A percentile compares a stretch with the other conserved stretches of the same genome.
These are phyloP conservation scores for Leishmania tarentolae DNA, from an alignment of 208 protist genomes.

Conservation along the genomic window DNA sequence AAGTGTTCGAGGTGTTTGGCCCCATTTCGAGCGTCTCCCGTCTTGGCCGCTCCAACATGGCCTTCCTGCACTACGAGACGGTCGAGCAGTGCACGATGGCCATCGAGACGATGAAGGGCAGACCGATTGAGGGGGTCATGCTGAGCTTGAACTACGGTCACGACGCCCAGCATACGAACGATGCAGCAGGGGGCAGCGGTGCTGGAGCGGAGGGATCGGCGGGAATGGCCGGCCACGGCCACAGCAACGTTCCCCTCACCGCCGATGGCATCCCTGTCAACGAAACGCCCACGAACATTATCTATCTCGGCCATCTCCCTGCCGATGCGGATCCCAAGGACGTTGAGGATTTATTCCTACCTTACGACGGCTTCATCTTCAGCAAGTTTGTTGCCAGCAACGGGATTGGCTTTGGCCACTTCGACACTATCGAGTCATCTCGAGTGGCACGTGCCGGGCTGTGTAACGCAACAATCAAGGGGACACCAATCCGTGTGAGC, in stretches of 20 bases:
- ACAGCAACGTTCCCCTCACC: conserved; percentile 19
- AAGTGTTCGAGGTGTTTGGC: conserved; percentile 84
- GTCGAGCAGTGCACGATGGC: conserved; percentile 85
- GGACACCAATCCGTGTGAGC: conserved; percentile 74
- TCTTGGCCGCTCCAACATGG: conserved; percentile 70
- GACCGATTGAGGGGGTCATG: conserved; percentile 69
- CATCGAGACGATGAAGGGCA: conserved; percentile 72
- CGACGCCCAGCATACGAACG: conserved; percentile 33
- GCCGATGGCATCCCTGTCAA: conserved; percentile 58
- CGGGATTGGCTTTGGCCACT: conserved; percentile 86
- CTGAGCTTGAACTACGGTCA: conserved; percentile 88
- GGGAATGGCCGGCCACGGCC: conserved; percentile 7
- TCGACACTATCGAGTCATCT: conserved; percentile 72
- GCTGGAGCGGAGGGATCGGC: conserved; percentile 5
- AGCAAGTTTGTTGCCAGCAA: conserved; percentile 64
- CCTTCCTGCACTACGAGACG: conserved; percentile 85
- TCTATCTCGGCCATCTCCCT: conserved; percentile 84
- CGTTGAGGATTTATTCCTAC: conserved; percentile 67
- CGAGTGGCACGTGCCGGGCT: conserved; percentile 59
- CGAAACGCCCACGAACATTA: conserved; percentile 82
- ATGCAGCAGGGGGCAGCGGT: conserved; percentile 10
- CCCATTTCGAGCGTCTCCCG: conserved; percentile 68
- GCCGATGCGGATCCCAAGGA: conserved; percentile 63
- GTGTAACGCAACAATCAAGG: conserved; percentile 53
- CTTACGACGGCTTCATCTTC: conserved; percentile 89